Percentiles rank a stretch among this genome's conserved stretches.
phyloP scores from a whole-genome alignment of 2,329 filamentous ascomycete genomes.

The Paecilomyces dactylethromorphus region DNA sequence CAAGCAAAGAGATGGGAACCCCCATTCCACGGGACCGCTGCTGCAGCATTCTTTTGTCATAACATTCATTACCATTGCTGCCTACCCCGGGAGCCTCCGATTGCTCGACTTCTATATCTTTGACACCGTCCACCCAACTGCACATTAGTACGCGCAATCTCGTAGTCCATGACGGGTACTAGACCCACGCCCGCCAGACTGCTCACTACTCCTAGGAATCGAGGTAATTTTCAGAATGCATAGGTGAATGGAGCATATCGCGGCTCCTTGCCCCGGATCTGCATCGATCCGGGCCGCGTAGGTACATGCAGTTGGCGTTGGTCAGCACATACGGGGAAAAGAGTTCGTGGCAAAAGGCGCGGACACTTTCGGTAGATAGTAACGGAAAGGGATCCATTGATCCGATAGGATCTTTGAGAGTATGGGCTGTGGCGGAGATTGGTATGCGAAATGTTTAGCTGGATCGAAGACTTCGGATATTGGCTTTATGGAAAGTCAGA shows the following conservation, averaged over 20 bases:
- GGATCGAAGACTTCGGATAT: not conserved
- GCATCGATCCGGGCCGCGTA: constrained; percentile 19
- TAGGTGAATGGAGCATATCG: constrained; percentile 26
- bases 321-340: constrained; percentile 17
- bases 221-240: constrained; percentile 17
- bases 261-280: constrained; percentile 22
- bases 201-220: constrained; percentile 13
- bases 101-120: constrained; percentile 19
- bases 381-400: constrained; percentile 26
- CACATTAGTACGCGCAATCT: constrained; percentile 17
- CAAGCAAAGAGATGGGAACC: constrained; percentile 14
- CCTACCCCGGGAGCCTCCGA: constrained; percentile 4
- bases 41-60: constrained; percentile 2
- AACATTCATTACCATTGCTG: constrained; percentile 5
- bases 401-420: constrained; percentile 6
- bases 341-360: constrained; percentile 9
- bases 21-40: constrained; percentile 13
- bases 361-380: constrained; percentile 7
- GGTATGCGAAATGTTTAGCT: not conserved
- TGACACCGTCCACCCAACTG: constrained; percentile 19
- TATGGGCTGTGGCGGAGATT: not conserved
- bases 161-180: constrained; percentile 15
- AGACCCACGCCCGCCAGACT: constrained; percentile 16
- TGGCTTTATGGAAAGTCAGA: not conserved
- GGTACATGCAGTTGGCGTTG: constrained; percentile 24